These are phyloP conservation scores for Osmanthus fragrans DNA, from an alignment of 257 asterid genomes.

Conservation along the genomic window DNA sequence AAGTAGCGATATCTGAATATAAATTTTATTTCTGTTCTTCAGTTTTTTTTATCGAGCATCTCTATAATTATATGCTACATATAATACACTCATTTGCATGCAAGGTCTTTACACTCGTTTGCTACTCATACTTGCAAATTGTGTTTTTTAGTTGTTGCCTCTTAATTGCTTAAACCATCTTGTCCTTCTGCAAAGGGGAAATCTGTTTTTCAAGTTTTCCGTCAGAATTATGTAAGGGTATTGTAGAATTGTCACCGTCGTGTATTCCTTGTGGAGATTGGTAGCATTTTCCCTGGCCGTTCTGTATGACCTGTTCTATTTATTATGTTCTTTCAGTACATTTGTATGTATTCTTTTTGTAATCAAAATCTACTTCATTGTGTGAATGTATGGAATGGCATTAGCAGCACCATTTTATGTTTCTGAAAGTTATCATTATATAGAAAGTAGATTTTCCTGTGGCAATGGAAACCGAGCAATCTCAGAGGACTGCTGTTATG, in stretches of 20 bases:
- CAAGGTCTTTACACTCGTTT: background rate
- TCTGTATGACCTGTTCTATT: background rate
- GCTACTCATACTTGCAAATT: background rate
- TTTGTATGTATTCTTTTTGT: background rate
- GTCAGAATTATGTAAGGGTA: background rate
- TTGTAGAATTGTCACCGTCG: background rate
- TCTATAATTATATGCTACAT: too few species aligned
- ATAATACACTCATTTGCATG: background rate
- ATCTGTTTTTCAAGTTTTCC: background rate
- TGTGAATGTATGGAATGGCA: background rate
- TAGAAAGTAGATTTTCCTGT: background rate
- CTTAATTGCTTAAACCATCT: background rate
- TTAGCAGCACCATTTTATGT: background rate
- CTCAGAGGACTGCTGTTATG: background rate
- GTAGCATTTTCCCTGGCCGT: background rate
- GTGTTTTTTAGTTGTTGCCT: background rate
- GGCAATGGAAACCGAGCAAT: background rate
- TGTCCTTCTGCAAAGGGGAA: background rate
- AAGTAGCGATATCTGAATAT: background rate
- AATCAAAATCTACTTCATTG: background rate
- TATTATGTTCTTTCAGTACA: background rate
- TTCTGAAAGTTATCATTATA: background rate
- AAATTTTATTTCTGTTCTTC: background rate
- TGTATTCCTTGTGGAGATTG: background rate
- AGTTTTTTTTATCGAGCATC: background rate